Percentiles rank a stretch among this genome's conserved stretches.
Evolutionary conservation across 2,329 filamentous ascomycete species (phyloP).

Genomic region (Exophiala xenobiotica): DNA sequence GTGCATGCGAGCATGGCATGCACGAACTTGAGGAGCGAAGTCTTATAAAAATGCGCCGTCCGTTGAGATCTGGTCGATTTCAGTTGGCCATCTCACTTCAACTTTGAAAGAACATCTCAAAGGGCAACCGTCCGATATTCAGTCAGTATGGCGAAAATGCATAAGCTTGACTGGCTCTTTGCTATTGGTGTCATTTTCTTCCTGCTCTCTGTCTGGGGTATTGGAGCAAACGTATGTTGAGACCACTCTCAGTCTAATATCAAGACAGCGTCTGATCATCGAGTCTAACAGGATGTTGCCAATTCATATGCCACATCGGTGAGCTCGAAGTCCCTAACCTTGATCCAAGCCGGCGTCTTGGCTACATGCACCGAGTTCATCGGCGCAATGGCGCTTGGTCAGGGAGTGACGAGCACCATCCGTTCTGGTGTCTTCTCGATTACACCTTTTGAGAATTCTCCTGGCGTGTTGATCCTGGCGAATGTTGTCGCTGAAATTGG

Average conservation of each 20-base stretch:
- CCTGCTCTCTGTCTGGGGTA: constrained; percentile 73
- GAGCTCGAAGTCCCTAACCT: constrained; percentile 71
- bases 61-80: neutral
- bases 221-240: constrained; percentile 46
- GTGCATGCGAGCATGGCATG: neutral
- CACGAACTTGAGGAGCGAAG: neutral
- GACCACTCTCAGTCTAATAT: constrained; percentile 49
- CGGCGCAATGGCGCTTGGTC: constrained; percentile 64
- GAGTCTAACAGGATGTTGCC: constrained; percentile 68
- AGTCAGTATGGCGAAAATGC: constrained; percentile 42
- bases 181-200: constrained; percentile 72
- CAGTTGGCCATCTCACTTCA: neutral
- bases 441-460: constrained; percentile 56
- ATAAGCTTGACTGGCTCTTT: constrained; percentile 68
- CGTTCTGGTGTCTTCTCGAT: constrained; percentile 71
- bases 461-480: constrained; percentile 65
- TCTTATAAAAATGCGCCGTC: neutral
- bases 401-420: constrained; percentile 71
- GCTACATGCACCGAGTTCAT: constrained; percentile 66
- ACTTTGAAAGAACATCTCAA: neutral
- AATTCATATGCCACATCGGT: constrained; percentile 79
- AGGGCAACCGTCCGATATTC: neutral
- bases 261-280: neutral
- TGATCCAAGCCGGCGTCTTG: constrained; percentile 66
- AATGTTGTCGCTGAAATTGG: constrained; percentile 52